These are phyloP conservation scores for Cyclotella cryptica DNA, from an alignment of 108 stramenopile genomes.

Conservation along the genomic window DNA sequence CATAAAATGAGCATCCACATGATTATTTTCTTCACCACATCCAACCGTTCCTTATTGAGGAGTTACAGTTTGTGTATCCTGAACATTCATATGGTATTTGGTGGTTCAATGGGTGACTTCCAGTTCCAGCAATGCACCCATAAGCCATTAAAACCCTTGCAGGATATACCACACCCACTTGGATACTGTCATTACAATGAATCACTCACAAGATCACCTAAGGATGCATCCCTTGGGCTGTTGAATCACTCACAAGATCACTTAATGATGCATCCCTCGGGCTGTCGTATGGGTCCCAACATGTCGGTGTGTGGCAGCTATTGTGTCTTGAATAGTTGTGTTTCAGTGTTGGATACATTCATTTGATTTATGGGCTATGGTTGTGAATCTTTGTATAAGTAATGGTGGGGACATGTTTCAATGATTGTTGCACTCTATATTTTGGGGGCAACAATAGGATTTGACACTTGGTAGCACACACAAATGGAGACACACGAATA, in stretches of 20 bases:
- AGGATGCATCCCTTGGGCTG: neutral
- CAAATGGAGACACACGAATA: no score
- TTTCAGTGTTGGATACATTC: conserved; percentile 23
- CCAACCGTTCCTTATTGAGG: conserved; percentile 16
- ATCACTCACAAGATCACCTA: conserved; percentile 30
- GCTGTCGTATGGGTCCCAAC: conserved; percentile 20
- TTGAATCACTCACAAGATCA: no score
- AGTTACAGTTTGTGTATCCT: conserved; percentile 29
- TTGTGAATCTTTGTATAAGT: conserved; percentile 9
- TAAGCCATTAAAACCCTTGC: conserved; percentile 55
- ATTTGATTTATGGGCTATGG: conserved; percentile 35
- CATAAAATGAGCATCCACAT: conserved; percentile 45
- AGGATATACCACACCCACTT: conserved; percentile 33
- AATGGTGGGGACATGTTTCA: neutral
- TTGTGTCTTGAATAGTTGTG: conserved; percentile 15
- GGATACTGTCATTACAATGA: conserved; percentile 26
- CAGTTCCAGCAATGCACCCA: conserved; percentile 40
- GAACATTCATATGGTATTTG: conserved; percentile 53
- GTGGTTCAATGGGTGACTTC: conserved; percentile 58
- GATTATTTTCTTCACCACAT: conserved; percentile 45
- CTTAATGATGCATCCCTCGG: no score
- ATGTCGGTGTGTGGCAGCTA: conserved; percentile 23
- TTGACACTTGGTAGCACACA: neutral
- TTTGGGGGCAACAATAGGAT: neutral
- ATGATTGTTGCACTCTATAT: neutral